Evolutionary conservation across 129 eudicot species (phyloP), one percentile per base, ranked within the genome.

Genomic region (Saussurea involucrata): DNA sequence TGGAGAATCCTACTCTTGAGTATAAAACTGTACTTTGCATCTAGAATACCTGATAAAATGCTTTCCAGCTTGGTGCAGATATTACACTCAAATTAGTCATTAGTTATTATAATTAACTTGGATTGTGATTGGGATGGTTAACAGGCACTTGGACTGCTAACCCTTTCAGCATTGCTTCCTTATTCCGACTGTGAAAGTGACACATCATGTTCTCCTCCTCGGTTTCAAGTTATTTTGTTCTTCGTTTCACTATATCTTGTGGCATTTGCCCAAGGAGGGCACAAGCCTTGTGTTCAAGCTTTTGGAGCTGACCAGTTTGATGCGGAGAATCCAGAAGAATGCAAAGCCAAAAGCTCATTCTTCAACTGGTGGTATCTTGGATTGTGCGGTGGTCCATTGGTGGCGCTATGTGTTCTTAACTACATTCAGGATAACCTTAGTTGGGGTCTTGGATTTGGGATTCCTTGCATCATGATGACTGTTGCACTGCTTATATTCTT

Each of bases 281-380:
- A 83, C 73, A 87, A 89, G 63, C 97, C 95, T 20, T 87, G 92
- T 67, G 84, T 87, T 65, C 75, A 81, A 69, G 87, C 97, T 4
- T 92, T 92, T 33, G 97, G 92, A 24, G 97, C 95, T 3, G 97
- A 92, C 71, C 95, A 92, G 73, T 92, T 89, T 78, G 97, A 92
- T 69, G 81, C 75, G 0, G 79, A 75, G 36, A 82, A 89, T 78
- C 87, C 89, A 12, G 55, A 84, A 37, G 92, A 92, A 79, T 8
- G 79, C 33, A 79, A 68, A 85, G 80, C 86, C 80, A 83, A 86
- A 76, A 85, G 90, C 82, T 89, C 97, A 0, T 92, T 89, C 73
- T 92, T 92, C 85, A 92, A 89, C 73, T 92, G 95, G 95, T 89
- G 90, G 88, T 87, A 83, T 70, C 80, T 87, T 76, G 85, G 89